Evolutionary conservation across 495 filamentous ascomycete genomes (phyloP), one percentile per base, ranked within the genome.

Genomic region (Talaromyces trachyspermus): DNA sequence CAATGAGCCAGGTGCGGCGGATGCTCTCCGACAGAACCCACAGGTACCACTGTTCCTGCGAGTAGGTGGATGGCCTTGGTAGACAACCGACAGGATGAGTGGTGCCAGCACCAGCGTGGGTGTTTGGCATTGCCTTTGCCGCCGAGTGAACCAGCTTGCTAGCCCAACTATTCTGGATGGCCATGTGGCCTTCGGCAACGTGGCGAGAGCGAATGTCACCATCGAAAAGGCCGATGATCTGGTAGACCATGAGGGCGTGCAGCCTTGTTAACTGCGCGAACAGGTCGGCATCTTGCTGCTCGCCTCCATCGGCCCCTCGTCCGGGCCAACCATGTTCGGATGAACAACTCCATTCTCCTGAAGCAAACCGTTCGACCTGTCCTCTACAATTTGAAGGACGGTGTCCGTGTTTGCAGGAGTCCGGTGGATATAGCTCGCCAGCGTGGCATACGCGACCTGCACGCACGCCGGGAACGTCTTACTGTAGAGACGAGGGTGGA

Each of bases 221-320:
- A 52, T 81, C 77, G 50, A 79, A 78, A 15, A 83, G 61, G 6
- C 71, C 65, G 50, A 81, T 75, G 39, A 79, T 65, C 47, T 57
- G 50, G 43, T 62, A 54, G 42, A 63, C 26, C 49, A 71, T 48
- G 44, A 71, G 41, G 49, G 67, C 50, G 30, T 69, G 58, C 0
- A 70, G 57, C 3, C 65, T 50, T 2, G 70, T 60, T 4, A 79
- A 61, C 27, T 70, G 68, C 7, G 58, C 51, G 9, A 26, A 27
- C n/a, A 50, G 8, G 10, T 43, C 14, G 4, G n/a, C 23, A 5
- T 14, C 14, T 18, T 42, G 27, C 8, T 39, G 23, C 11, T 43
- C 5, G n/a, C n/a, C n/a, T 39, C n/a, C 29, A 50, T 18, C 2
- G 49, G 47, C 1, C 19, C 22, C n/a, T n/a, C 22, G 17, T n/a